Base-by-base conservation (phyloP, 371 early-diverging fungal species). In the Lichtheimia ramosa region DNA sequence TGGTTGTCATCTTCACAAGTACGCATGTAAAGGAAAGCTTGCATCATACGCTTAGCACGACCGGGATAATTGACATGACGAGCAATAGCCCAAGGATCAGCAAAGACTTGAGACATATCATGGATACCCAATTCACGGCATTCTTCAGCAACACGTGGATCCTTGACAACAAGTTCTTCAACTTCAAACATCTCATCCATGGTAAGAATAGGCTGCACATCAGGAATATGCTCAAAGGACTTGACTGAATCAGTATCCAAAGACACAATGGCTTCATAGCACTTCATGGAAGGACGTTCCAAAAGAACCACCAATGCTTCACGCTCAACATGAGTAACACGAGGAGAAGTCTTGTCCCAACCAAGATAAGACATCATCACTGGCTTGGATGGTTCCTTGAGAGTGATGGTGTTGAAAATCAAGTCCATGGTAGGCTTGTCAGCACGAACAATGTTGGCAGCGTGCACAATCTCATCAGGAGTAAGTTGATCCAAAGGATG, bases 11-110 rank as follows among this genome's bases (percentile, higher is more conserved):
- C 76, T 49, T 81, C 78, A 43, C 74, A 70, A 34, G 75, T 75
- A 66, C 81, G 81, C 70, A 73, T 75, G 43, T 81, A 81, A 76
- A 81, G 75, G n/a, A 81, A 58, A 42, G 76, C 81, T 62, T 77
- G 77, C 75, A 77, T 75, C 56, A 81, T 43, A 58, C 81, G 75
- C 52, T 65, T 71, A 15, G 58, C 65, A 41, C 74, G 75, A 20
- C 78, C 81, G 50, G 66, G 69, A 58, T 78, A 64, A 51, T 62
- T 43, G 51, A 74, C 61, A 51, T 79, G 80, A 14, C 76, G 74
- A 64, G 75, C 80, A 66, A 77, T 75, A 48, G 78, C 81, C 81
- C 81, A 81, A 56, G 81, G 81, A 63, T 81, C 81, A 34, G 56
- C 43, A 51, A 75, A 77, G 2, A 81, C 78, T 13, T 50, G 56